phyloP scores from a whole-genome alignment of 495 filamentous ascomycete species.

The Parathielavia hyrcaniae region DNA sequence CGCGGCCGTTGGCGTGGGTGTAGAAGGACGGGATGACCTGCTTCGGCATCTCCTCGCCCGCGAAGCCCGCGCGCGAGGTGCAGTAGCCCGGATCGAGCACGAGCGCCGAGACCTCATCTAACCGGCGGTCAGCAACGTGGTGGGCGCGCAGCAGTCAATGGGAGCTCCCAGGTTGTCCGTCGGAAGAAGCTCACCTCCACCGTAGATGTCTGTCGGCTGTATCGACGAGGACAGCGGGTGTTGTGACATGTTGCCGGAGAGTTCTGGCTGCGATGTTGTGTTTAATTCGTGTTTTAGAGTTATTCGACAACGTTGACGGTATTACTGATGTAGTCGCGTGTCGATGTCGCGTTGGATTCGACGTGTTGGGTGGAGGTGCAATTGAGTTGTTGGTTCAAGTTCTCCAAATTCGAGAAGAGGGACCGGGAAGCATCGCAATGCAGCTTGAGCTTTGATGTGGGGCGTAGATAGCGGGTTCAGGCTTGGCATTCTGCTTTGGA shows the following conservation, averaged over 20 bases:
- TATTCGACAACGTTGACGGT: background rate
- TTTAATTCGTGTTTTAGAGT: background rate
- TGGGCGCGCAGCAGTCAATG: background rate
- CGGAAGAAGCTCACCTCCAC: conserved; percentile 59
- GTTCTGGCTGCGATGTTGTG: background rate
- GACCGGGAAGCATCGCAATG: background rate
- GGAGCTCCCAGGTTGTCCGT: background rate
- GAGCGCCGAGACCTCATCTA: conserved; percentile 94
- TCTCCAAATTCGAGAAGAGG: conserved; percentile 22
- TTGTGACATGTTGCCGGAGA: conserved; percentile 26
- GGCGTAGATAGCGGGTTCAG: background rate
- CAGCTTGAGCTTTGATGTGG: background rate
- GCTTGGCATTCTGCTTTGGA: conserved; percentile 6
- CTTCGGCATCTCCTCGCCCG: conserved; percentile 95
- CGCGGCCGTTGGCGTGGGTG: conserved; percentile 47
- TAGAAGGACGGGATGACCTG: conserved; percentile 85
- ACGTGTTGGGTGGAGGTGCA: conserved; percentile 2
- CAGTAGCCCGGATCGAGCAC: conserved; percentile 93
- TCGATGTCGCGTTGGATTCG: conserved; percentile 7
- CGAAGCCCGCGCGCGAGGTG: conserved; percentile 87
- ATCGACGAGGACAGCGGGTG: conserved; percentile 36
- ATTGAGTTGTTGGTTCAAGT: conserved; percentile 10
- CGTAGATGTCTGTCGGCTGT: conserved; percentile 65
- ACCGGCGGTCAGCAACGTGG: conserved; percentile 15
- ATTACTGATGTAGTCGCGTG: background rate